phyloP scores from a whole-genome alignment of 1,284 basidiomycete genomes.

The Fistulina hepatica region DNA sequence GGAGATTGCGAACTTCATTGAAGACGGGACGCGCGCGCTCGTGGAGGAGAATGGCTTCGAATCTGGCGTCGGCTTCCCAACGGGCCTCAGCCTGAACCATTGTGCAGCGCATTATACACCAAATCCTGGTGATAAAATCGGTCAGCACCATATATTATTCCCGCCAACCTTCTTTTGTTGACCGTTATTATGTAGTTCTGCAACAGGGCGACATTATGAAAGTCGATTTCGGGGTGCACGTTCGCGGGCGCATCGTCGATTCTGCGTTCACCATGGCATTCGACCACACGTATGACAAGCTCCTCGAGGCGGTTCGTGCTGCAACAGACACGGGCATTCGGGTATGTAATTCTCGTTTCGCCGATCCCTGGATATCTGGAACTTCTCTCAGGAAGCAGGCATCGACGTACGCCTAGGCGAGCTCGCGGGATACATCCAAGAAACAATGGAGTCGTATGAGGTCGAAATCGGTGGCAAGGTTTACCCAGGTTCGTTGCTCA shows the following conservation, averaged over 20 bases:
- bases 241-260: conserved; percentile 88
- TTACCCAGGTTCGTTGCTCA: conserved; percentile 55
- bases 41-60: conserved; percentile 88
- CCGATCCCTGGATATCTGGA: conserved; percentile 6
- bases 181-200: conserved; percentile 43
- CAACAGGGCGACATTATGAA: conserved; percentile 85
- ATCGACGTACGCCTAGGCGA: conserved; percentile 95
- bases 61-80: conserved; percentile 91
- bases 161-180: conserved; percentile 11
- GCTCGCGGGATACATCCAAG: conserved; percentile 87
- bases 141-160: conserved; percentile 32
- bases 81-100: conserved; percentile 88
- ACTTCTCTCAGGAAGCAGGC: conserved; percentile 69
- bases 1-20: conserved; percentile 90
- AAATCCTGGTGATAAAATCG: conserved; percentile 84
- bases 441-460: conserved; percentile 99
- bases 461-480: conserved; percentile 85
- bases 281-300: conserved; percentile 82
- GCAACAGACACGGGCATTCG: conserved; percentile 88
- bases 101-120: conserved; percentile 97
- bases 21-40: conserved; percentile 81
- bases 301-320: conserved; percentile 87
- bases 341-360: conserved; percentile 27
- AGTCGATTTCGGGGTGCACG: conserved; percentile 96
- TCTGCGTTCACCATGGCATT: conserved; percentile 92